Evolutionary conservation across 257 asterid species (phyloP), one percentile per base, ranked within the genome.

Genomic region (Thymus mandschuricus): DNA sequence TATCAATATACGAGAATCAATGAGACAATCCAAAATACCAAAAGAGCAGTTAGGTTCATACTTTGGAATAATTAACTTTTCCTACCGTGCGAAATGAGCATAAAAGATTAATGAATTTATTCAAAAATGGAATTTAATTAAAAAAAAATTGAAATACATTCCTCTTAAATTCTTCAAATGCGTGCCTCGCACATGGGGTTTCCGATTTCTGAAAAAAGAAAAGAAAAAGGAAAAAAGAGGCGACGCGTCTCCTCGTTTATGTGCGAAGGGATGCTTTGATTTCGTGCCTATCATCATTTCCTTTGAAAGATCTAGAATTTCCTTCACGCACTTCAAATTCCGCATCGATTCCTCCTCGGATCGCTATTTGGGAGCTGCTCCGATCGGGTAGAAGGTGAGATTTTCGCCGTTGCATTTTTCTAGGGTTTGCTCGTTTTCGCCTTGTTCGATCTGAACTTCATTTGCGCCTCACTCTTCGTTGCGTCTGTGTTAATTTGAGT

Each of bases 271-370:
- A 3, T 10, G 58, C 79, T 50, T 68, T 31, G 73, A 50, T 38
- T 50, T 50, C 31, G 48, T 62, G 70, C 10, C 50, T 21, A 1
- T 51, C 69, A 60, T 40, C 50, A 21, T 41, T 71, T 51, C n/a
- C 29, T 5, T 54, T 10, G 58, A 68, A 68, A 38, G 79, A 75
- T 68, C 75, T 51, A 8, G 12, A 75, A 50, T 35, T 27, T 13
- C 41, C 43, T 27, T 66, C 48, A 13, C 69, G 43, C 40, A 67
- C 58, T 63, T 60, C 69, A 31, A 68, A 9, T 29, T 35, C 8
- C 69, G 38, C 6, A 50, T 35, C 52, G 2, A 13, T 10, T 27
- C 40, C 5, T 28, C 58, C 12, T 59, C 40, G 1, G 57, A 30
- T 8, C 46, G 59, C 58, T n/a, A 35, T 56, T 51, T 31, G 40